Evolutionary conservation across 148 eudicot genomes (phyloP), one percentile per base, ranked within the genome.

Genomic region (Vaccinium darrowii): DNA sequence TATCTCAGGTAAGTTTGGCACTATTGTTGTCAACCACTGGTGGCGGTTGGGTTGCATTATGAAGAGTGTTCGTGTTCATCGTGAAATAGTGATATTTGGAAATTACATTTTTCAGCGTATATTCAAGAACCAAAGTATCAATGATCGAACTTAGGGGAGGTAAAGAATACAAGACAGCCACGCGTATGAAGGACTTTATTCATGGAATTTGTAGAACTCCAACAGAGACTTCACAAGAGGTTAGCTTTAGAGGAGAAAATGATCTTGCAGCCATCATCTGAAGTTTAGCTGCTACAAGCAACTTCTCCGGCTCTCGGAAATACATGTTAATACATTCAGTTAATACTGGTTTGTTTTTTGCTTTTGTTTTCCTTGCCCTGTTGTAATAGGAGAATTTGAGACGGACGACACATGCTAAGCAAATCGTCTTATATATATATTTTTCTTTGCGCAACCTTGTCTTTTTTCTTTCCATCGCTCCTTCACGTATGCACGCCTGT

Each of bases 161-260:
- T 71, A 86, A 92, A 85, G 92, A 88, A 85, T 91, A 86, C 86
- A 77, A 80, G 43, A 88, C 62, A 83, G 92, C 93, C 5, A 81
- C 84, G 85, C 80, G 58, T 74, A 73, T 88, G 23, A 92, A 82
- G 84, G 89, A 84, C 69, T 49, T 33, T 92, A 52, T 84, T 77
- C 78, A 5, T 67, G 43, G 89, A 88, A 8, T 92, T 87, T 60
- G 62, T 81, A 19, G 47, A 88, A n/a, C 93, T 90, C 85, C 90
- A 83, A 71, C 53, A 82, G 58, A 49, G 49, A 36, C 85, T 92
- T 65, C 84, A 78, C 76, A 82, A 86, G 79, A 91, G 79, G 87
- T 80, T 92, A 80, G 86, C 81, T 14, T 43, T 67, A 49, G 91
- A 88, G 74, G 93, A 92, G 87, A 85, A 82, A 65, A 78, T 69